phyloP scores from a whole-genome alignment of 2,329 filamentous ascomycete species.

The Aspergillus fischeri region DNA sequence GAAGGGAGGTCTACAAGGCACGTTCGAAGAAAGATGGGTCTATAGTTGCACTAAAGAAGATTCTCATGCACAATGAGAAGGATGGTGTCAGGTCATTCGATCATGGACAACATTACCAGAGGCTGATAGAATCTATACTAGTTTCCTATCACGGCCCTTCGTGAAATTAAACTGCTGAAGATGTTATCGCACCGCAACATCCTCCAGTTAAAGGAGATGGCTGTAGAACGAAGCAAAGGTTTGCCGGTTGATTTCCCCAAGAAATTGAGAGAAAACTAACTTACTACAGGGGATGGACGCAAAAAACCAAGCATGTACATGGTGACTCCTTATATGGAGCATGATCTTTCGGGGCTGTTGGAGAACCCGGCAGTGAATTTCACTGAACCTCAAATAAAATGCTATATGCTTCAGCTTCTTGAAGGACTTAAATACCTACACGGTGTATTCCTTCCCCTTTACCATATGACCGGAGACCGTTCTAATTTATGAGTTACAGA shows the following conservation, averaged over 20 bases:
- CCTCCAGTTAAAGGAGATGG: conserved; percentile 88
- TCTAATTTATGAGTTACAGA: conserved; percentile 35
- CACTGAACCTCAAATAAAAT: conserved; percentile 89
- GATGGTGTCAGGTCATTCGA: conserved; percentile 66
- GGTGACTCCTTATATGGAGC: conserved; percentile 98
- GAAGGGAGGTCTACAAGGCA: conserved; percentile 85
- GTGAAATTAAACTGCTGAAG: conserved; percentile 97
- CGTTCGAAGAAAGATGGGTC: conserved; percentile 68
- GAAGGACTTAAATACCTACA: conserved; percentile 88
- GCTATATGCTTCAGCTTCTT: conserved; percentile 90
- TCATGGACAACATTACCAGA: background rate
- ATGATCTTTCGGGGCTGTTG: conserved; percentile 93
- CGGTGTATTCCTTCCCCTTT: conserved; percentile 46
- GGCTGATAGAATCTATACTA: conserved; percentile 30
- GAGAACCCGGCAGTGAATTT: conserved; percentile 91
- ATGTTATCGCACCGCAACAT: conserved; percentile 89
- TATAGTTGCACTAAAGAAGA: conserved; percentile 91
- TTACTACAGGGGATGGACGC: conserved; percentile 62
- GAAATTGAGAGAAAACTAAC: conserved; percentile 13
- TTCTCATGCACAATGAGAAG: conserved; percentile 98
- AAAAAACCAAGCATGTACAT: conserved; percentile 88
- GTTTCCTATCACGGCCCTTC: conserved; percentile 96
- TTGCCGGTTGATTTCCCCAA: conserved; percentile 19
- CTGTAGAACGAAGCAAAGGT: conserved; percentile 70
- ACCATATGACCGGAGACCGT: background rate